Base-by-base conservation (phyloP, 2,329 filamentous ascomycete genomes). In the Grosmannia huntii region DNA sequence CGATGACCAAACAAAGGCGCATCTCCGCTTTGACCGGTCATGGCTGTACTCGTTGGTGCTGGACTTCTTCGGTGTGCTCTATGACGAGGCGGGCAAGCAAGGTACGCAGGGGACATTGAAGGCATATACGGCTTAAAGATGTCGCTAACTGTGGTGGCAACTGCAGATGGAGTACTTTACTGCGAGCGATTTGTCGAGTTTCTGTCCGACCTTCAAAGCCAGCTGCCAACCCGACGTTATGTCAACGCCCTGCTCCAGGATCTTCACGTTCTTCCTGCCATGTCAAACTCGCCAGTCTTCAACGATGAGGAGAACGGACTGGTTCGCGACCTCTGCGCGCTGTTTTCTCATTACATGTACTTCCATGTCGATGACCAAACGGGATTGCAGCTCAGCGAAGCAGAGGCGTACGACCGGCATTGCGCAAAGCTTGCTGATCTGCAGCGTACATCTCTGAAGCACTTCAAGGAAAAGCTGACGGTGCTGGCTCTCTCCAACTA, bases 121-220 rank as follows among this genome's bases (percentile, higher is more conserved):
- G 36, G 14, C 36, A 5, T 4, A 5, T 33, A 9, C 12, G n/a
- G 5, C 16, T 31, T 51, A 19, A 25, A 25, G 41, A n/a, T 5
- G n/a, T 46, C 16, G 44, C 44, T 46, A 21, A 23, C 44, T n/a
- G 10, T 23, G 19, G 23, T 23, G 19, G 4, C 16, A 25, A 25
- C 54, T 19, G 21, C 70, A 71, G 86, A 90, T 36, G 84, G 87
- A 64, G 69, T 90, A 23, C 72, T 83, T 3, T 99, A 96, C 70
- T 95, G 90, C 68, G 92, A 97, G 71, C 83, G 91, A n/a, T 92
- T 97, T 62, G 72, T 94, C 56, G 94, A 99, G 70, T 86, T 99
- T 56, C 76, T 99, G 53, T 86, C 87, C 10, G 94, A 99, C 68
- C 74, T 99, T 23, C 84, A 95, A 69, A 96, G 92, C 66, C 94